Percentiles rank a stretch among this genome's conserved stretches.
Evolutionary conservation across 305 asterid genomes (phyloP).

Genomic region (Fraxinus dipetala): DNA sequence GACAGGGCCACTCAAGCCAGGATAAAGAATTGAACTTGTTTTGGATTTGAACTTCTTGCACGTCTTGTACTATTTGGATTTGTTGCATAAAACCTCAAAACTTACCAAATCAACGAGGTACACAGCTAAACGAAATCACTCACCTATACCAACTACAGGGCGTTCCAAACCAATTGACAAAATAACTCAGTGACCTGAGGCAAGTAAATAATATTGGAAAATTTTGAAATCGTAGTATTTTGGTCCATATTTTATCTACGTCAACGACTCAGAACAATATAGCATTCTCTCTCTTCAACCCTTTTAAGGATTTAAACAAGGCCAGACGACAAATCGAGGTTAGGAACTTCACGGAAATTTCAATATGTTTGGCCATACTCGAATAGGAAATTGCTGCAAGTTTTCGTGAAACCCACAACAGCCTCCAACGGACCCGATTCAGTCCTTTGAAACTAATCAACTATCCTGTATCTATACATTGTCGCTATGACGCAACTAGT

Average conservation of each 20-base stretch:
- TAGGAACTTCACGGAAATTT: neutral
- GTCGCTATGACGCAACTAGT: neutral
- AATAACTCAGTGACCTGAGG: neutral
- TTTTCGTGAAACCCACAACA: neutral
- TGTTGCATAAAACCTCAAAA: neutral
- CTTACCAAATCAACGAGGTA: neutral
- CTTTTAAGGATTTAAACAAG: neutral
- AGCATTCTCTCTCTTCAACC: neutral
- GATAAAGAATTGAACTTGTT: neutral
- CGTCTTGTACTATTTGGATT: neutral
- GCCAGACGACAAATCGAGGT: neutral
- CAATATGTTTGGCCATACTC: neutral
- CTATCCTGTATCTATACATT: neutral
- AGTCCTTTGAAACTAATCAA: neutral
- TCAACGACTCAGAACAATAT: neutral
- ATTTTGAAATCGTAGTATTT: too few species aligned
- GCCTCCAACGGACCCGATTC: neutral
- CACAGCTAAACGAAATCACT: neutral
- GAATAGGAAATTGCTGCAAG: neutral
- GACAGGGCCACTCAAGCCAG: neutral
- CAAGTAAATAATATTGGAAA: neutral
- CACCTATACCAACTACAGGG: neutral
- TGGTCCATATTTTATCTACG: neutral
- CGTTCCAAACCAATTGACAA: neutral
- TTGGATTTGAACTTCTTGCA: neutral